Conservation (phyloP, 1,284 basidiomycete genomes). For the Rhodotorula mucilaginosa region DNA sequence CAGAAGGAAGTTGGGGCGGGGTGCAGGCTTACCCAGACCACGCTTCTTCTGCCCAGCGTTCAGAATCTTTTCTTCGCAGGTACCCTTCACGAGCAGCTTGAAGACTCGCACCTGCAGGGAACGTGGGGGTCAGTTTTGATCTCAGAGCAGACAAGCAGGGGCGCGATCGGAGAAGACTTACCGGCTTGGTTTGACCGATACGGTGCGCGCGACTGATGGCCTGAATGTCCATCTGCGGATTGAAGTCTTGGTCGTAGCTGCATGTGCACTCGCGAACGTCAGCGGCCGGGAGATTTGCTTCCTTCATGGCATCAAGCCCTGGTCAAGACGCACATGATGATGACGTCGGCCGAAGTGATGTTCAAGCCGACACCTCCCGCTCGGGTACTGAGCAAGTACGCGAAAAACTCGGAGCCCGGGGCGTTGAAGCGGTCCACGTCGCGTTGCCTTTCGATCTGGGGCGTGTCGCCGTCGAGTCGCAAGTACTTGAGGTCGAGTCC, state of each 20-base stretch:
- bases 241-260: conserved; percentile 47
- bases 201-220: conserved; percentile 51
- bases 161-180: background rate
- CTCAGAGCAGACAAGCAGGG: background rate
- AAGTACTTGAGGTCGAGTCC: conserved; percentile 47
- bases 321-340: conserved; percentile 71
- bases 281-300: background rate
- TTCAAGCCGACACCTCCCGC: conserved; percentile 52
- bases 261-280: background rate
- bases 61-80: conserved; percentile 48
- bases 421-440: conserved; percentile 88
- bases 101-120: conserved; percentile 48
- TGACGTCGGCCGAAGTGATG: conserved; percentile 68
- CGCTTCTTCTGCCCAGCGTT: conserved; percentile 38
- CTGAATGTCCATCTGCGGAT: conserved; percentile 50
- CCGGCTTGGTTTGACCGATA: conserved; percentile 48
- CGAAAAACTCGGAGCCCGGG: conserved; percentile 64
- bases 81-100: conserved; percentile 49
- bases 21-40: conserved; percentile 39
- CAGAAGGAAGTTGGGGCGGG: background rate
- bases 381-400: conserved; percentile 47
- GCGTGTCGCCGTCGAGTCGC: conserved; percentile 46
- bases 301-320: background rate
- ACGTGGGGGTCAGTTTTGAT: background rate
- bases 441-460: conserved; percentile 24